These are phyloP conservation scores for Colletotrichum euphorbiae DNA, from an alignment of 2,329 filamentous ascomycete genomes.

Conservation along the genomic window DNA sequence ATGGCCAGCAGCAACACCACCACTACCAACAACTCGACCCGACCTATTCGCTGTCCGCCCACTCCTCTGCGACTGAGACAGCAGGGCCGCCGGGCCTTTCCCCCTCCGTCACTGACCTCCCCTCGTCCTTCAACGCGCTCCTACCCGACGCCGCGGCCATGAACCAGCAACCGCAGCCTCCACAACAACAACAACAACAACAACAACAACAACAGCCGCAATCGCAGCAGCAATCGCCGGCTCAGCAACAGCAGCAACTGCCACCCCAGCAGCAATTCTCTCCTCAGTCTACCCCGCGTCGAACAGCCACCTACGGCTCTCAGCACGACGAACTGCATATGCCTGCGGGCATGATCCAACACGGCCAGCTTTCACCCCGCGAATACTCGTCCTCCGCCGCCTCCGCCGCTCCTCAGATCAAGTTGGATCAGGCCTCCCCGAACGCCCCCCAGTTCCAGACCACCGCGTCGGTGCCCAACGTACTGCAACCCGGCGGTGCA, in stretches of 20 bases:
- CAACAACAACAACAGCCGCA: conserved; percentile 45
- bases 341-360: conserved; percentile 58
- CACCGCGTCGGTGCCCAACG: conserved; percentile 64
- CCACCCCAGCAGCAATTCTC: conserved; percentile 50
- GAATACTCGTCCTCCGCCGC: conserved; percentile 54
- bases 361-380: conserved; percentile 59
- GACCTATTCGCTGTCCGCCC: conserved; percentile 26
- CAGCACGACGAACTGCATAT: conserved; percentile 68
- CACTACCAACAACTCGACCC: conserved; percentile 27
- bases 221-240: conserved; percentile 45
- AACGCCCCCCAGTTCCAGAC: conserved; percentile 54
- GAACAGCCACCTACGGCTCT: conserved; percentile 53
- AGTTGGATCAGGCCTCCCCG: conserved; percentile 58
- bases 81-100: conserved; percentile 35
- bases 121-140: conserved; percentile 19
- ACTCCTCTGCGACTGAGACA: conserved; percentile 38
- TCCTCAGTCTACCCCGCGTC: conserved; percentile 48
- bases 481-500: conserved; percentile 64
- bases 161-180: conserved; percentile 34
- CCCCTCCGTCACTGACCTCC: conserved; percentile 31
- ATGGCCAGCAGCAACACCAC: conserved; percentile 37
- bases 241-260: conserved; percentile 46
- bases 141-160: conserved; percentile 28
- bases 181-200: conserved; percentile 38
- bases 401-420: conserved; percentile 60